These are phyloP conservation scores for Pseudotsuga menziesii DNA, from an alignment of 75 land plant genomes.

Conservation along the genomic window DNA sequence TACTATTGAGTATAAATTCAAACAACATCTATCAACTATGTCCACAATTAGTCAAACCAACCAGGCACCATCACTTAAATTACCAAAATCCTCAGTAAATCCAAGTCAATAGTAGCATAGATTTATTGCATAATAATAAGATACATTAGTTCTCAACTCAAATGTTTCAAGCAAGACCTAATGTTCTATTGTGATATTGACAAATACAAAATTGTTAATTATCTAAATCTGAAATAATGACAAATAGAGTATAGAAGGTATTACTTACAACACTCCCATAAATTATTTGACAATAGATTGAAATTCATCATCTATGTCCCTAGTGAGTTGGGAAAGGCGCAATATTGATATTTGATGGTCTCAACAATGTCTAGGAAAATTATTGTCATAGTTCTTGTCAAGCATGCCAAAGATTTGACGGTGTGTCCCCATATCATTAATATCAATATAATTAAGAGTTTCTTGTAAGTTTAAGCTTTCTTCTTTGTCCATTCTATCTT, in stretches of 20 bases:
- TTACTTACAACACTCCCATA: conserved; percentile 71
- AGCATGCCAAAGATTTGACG: neutral
- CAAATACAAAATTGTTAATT: neutral
- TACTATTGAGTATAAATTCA: neutral
- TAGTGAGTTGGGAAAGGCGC: conserved; percentile 72
- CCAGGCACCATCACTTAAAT: neutral
- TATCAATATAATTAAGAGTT: neutral
- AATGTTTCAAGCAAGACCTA: neutral
- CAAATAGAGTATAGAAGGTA: neutral
- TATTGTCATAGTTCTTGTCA: neutral
- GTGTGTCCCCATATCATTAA: neutral
- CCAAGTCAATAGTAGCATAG: neutral
- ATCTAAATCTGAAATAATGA: neutral
- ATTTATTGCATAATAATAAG: neutral
- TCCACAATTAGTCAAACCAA: neutral
- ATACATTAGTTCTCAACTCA: neutral
- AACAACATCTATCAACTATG: no score
- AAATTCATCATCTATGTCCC: conserved; percentile 70
- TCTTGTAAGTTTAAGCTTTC: neutral
- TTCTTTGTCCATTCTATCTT: neutral
- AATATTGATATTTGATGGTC: conserved; percentile 48
- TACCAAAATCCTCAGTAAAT: neutral
- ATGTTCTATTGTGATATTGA: neutral
- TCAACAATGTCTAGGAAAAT: conserved; percentile 29
- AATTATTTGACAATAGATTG: conserved; percentile 62